Evolutionary conservation across 768 basidiomycete genomes (phyloP), one percentile per base, ranked within the genome.

Genomic region (Suillus tomentosus): DNA sequence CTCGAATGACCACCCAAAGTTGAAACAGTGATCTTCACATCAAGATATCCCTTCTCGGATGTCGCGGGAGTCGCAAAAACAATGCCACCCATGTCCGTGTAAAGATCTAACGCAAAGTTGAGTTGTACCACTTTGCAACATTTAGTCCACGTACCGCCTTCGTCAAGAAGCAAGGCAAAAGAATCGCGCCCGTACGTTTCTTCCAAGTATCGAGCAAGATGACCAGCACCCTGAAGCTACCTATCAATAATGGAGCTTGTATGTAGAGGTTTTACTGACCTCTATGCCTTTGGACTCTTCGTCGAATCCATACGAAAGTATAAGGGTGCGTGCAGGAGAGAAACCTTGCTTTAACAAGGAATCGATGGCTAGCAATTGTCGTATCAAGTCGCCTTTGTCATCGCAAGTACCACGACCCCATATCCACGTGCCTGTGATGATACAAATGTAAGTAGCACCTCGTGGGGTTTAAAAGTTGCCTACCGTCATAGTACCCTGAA

Each of bases 1-100:
- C 88, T 89, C 0, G 92, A 93, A 74, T 95, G 94, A 0, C 93
- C 93, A 5, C 93, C 92, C 0, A 85, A 79, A 0, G 87, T 78
- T 8, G 81, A 77, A 13, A 94, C 84, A 61, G 85, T 82, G 22
- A 93, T 79, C 24, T 77, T 76, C n/a, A 86, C 81, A 69, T 90
- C 83, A 8, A 87, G 50, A 66, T 83, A 86, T 7, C 92, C 92
- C 72, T 90, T 91, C 78, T 92, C 90, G 0, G 85, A 84, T n/a
- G 88, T 82, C 4, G 79, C 87, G 11, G 86, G 87, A 1, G 74
- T 72, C 0, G 89, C 87, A 60, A 91, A 77, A 19, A 83, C 45
- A 19, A 62, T 31, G 24, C 58, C 64, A 8, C 65, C 65, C 31
- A 61, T 54, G 36, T 66, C 54, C 17, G 15, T 55, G 19, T 51